Evolutionary conservation across 768 basidiomycete species (phyloP).

Genomic region (Tylopilus sp.): DNA sequence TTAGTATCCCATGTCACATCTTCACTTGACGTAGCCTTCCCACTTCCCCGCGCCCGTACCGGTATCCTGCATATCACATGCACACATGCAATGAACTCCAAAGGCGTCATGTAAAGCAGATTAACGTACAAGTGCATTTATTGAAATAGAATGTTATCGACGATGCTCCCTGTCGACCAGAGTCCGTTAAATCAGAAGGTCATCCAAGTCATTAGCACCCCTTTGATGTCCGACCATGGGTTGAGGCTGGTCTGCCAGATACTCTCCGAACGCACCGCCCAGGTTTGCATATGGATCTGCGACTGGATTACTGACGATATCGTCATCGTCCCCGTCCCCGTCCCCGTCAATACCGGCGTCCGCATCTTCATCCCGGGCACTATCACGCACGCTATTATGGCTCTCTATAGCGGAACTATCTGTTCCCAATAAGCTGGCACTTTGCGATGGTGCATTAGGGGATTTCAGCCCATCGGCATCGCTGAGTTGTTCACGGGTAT

Average conservation of each 20-base stretch:
- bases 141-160: background rate
- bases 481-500: conserved; percentile 24
- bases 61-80: conserved; percentile 11
- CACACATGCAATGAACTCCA: background rate
- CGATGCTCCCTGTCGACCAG: background rate
- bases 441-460: conserved; percentile 29
- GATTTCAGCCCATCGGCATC: conserved; percentile 29
- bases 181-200: conserved; percentile 54
- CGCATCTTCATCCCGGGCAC: conserved; percentile 23
- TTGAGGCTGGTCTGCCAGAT: conserved; percentile 68
- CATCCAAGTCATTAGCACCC: conserved; percentile 54
- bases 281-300: conserved; percentile 83
- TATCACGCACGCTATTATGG: conserved; percentile 6
- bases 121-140: conserved; percentile 1
- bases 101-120: background rate
- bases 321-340: conserved; percentile 46
- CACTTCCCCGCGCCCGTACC: too few relatives aligned
- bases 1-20: too few relatives aligned
- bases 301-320: conserved; percentile 29
- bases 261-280: conserved; percentile 71
- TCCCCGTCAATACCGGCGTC: conserved; percentile 30
- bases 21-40: too few relatives aligned
- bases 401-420: conserved; percentile 11
- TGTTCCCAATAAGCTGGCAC: conserved; percentile 16
- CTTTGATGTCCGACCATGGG: conserved; percentile 47